A percentile compares a stretch with the other conserved stretches of the same genome.
phyloP scores from a whole-genome alignment of 257 asterid genomes.

The Solanum sejunctum region DNA sequence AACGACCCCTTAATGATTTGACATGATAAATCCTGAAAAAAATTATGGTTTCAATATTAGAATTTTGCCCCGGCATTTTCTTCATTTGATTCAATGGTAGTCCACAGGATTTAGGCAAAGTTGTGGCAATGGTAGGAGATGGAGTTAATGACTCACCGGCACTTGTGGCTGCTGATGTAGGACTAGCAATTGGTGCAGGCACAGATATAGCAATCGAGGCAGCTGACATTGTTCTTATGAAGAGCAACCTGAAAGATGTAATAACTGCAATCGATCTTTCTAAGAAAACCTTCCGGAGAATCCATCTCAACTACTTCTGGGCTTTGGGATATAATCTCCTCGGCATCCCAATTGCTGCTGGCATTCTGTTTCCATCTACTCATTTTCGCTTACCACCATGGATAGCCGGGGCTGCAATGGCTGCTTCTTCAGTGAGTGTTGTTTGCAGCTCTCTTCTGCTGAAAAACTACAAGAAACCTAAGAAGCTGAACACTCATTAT shows the following conservation, averaged over 20 bases:
- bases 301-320: slow-evolving; percentile 65
- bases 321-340: slow-evolving; percentile 67
- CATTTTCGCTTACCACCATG: slow-evolving; percentile 81
- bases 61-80: neutral
- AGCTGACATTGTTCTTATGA: slow-evolving; percentile 81
- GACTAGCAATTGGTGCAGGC: slow-evolving; percentile 88
- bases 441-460: slow-evolving; percentile 79
- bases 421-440: slow-evolving; percentile 87
- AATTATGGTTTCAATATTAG: neutral
- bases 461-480: slow-evolving; percentile 66
- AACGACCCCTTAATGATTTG: neutral
- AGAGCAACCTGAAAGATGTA: slow-evolving; percentile 78
- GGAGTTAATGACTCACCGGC: slow-evolving; percentile 91
- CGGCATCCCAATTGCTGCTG: slow-evolving; percentile 76
- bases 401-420: slow-evolving; percentile 96
- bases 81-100: neutral
- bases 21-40: neutral
- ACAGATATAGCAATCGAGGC: slow-evolving; percentile 89
- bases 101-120: slow-evolving; percentile 45
- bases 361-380: slow-evolving; percentile 55
- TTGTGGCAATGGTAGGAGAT: slow-evolving; percentile 89
- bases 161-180: slow-evolving; percentile 75
- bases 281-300: slow-evolving; percentile 48
- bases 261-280: slow-evolving; percentile 80
- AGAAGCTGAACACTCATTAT: slow-evolving; percentile 28